Conservation (phyloP, 2,329 filamentous ascomycete species). For the Arthrobotrys conoides region DNA sequence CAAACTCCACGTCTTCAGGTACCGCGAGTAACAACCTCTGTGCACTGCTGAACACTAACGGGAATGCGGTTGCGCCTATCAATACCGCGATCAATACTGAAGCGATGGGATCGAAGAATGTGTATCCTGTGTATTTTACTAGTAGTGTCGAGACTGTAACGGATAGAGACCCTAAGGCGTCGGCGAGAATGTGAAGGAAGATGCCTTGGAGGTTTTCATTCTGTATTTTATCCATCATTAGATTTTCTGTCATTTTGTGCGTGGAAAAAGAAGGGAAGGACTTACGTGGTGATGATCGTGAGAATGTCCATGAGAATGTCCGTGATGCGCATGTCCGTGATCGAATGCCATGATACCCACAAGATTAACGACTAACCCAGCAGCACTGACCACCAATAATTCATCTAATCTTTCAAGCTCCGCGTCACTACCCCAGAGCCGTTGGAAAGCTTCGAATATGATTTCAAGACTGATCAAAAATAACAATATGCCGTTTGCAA, state of each 20-base stretch:
- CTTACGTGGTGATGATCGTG: conserved; percentile 71
- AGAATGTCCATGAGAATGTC: conserved; percentile 72
- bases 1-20: conserved; percentile 87
- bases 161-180: conserved; percentile 92
- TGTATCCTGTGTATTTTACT: conserved; percentile 89
- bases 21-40: conserved; percentile 86
- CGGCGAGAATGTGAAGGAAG: conserved; percentile 93
- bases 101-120: conserved; percentile 93
- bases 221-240: conserved; percentile 69
- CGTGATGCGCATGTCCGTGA: conserved; percentile 70
- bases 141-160: conserved; percentile 92
- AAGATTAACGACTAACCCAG: conserved; percentile 90
- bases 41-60: conserved; percentile 86
- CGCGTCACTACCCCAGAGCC: conserved; percentile 81
- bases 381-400: conserved; percentile 86
- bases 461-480: conserved; percentile 98
- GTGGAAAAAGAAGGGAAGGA: conserved; percentile 63
- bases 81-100: conserved; percentile 93
- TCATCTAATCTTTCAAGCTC: conserved; percentile 88
- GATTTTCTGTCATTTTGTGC: conserved; percentile 61
- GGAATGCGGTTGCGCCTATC: conserved; percentile 92
- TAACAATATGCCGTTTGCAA: conserved; percentile 94
- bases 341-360: conserved; percentile 90
- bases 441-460: conserved; percentile 91
- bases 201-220: conserved; percentile 99